Evolutionary conservation across 192 early-diverging fungal genomes (phyloP).

Genomic region (Podila epigama): DNA sequence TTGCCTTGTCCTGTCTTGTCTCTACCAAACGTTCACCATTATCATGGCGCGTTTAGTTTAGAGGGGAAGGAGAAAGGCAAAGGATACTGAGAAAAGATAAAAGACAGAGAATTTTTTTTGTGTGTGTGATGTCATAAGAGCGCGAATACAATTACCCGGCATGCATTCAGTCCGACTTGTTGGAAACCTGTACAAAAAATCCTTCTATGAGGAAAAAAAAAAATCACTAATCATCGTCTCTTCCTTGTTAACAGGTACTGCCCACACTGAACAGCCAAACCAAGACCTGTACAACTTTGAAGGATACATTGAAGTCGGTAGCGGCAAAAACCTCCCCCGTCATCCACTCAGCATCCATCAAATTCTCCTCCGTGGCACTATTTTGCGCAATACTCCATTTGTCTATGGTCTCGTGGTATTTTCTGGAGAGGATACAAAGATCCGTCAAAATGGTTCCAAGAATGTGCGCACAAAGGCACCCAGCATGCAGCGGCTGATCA

Average conservation of each 20-base stretch:
- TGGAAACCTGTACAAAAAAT: too few species aligned
- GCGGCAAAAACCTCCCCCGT: constrained; percentile 41
- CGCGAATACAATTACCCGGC: constrained; percentile 1
- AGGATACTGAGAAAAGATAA: not conserved
- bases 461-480: constrained; percentile 78
- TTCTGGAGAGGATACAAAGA: constrained; percentile 72
- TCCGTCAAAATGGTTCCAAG: constrained; percentile 74
- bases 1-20: too few species aligned
- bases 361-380: constrained; percentile 85
- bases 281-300: constrained; percentile 87
- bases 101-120: not conserved
- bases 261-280: constrained; percentile 77
- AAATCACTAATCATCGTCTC: not conserved
- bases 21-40: too few species aligned
- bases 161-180: too few species aligned
- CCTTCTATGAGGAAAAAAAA: too few species aligned
- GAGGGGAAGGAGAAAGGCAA: not conserved
- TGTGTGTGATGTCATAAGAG: not conserved
- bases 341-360: constrained; percentile 80
- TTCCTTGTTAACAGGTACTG: constrained; percentile 25
- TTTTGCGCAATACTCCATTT: constrained; percentile 82
- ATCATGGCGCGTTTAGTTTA: too few species aligned
- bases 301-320: constrained; percentile 71
- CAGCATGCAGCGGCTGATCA: constrained; percentile 78
- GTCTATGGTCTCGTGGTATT: constrained; percentile 82